Evolutionary conservation across 495 filamentous ascomycete genomes (phyloP), one percentile per base, ranked within the genome.

Genomic region (Aspergillus ostianus): DNA sequence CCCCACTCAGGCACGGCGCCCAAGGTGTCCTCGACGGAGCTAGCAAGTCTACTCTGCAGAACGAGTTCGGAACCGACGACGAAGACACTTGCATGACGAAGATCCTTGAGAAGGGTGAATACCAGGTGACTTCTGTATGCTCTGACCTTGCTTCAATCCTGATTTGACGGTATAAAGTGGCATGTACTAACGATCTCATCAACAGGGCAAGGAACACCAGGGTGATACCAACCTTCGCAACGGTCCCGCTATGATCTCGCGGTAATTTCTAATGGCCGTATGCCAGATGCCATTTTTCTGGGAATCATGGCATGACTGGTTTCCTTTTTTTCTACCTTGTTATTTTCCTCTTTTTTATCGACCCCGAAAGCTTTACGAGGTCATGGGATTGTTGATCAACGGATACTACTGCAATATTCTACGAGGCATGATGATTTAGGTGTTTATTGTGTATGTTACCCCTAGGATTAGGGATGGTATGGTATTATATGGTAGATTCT

Each of bases 11-110:
- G 70, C 92, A 96, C 63, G 93, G 94, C 62, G 84, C 84, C 12
- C 91, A 96, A 70, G 94, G 93, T 53, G 79, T 86, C 59, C 74
- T 90, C 47, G 88, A 97, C 65, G 73, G 72, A 7, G 92, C 92
- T 17, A 90, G 90, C 64, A 90, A 94, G 46, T 67, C 74, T 17
- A 74, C 73, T 23, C 82, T 98, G 4, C 87, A 93, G 65, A 88
- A 85, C 64, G 93, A 98, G 78, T 98, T 98, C 64, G 92, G 91
- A 49, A 93, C 90, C 10, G 61, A 73, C 49, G 79, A 86, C 49
- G 87, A 91, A 15, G 92, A 97, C 0, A 90, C 90, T 2, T 86
- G 86, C 48, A 84, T 98, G 63, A 81, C 78, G 69, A 77, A 86
- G 79, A 96, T 98, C 60, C 77, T 98, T 32, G 84, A 92, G 74